Conservation (phyloP, 768 basidiomycete species). For the Mrakia hoshinonis region DNA sequence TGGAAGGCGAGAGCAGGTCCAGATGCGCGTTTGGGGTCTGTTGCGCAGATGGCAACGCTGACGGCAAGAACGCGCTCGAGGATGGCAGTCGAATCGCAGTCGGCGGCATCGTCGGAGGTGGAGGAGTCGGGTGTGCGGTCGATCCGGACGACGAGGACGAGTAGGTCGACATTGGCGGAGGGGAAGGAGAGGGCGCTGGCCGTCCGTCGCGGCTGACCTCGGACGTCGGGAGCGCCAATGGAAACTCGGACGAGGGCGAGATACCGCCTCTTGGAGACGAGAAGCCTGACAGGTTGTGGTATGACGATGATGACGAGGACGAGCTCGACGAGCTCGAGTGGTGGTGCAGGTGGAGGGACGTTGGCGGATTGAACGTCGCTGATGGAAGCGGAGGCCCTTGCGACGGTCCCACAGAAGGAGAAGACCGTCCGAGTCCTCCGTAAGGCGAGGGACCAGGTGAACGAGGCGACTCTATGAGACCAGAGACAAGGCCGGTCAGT, state of each 20-base stretch:
- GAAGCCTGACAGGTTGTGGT: not conserved
- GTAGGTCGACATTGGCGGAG: not conserved
- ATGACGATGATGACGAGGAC: not conserved
- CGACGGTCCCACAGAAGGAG: not conserved
- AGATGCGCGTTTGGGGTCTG: not conserved
- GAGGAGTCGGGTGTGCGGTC: not conserved
- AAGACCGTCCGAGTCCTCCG: not conserved
- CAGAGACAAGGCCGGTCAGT: not conserved
- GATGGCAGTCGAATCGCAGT: slow-evolving; percentile 11
- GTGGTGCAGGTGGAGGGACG: not conserved
- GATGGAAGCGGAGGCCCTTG: not conserved
- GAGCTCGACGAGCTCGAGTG: slow-evolving; percentile 3
- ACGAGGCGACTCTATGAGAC: not conserved
- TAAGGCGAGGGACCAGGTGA: not conserved
- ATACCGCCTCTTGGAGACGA: not conserved
- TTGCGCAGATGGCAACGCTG: not conserved
- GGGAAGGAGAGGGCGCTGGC: not conserved
- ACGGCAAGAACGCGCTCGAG: not conserved
- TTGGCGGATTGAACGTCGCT: not conserved
- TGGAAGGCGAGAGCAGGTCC: slow-evolving; percentile 13
- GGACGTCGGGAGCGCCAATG: not conserved
- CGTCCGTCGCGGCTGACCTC: not conserved
- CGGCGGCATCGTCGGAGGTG: not conserved
- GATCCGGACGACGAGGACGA: not conserved
- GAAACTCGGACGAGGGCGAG: not conserved